Percentiles rank a stretch among this genome's conserved stretches.
Conservation (phyloP, 148 eudicot genomes). For the Chenopodium album region DNA sequence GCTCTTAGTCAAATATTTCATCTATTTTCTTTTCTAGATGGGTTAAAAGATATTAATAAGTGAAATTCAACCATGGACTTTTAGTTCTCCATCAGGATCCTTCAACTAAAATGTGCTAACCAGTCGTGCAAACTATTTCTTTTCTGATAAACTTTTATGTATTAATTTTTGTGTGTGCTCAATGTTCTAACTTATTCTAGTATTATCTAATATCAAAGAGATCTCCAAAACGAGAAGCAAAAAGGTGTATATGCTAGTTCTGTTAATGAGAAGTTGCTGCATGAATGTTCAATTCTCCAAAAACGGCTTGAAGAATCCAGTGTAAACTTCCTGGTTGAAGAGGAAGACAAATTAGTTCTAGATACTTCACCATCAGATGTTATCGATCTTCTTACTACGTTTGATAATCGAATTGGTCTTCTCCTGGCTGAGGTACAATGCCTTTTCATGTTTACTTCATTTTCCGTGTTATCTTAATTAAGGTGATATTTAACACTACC, state of each 20-base stretch:
- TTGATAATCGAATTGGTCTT: slow-evolving; percentile 68
- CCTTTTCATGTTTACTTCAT: background rate
- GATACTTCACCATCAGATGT: slow-evolving; percentile 63
- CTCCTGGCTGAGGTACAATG: slow-evolving; percentile 73
- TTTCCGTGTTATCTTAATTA: background rate
- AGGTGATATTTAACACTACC: background rate
- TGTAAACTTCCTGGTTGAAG: slow-evolving; percentile 47
- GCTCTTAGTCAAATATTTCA: background rate
- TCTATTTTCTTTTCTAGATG: background rate
- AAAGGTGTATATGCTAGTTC: slow-evolving; percentile 41
- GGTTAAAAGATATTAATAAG: background rate
- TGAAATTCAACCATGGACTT: background rate
- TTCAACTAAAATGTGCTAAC: background rate
- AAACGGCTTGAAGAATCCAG: slow-evolving; percentile 73
- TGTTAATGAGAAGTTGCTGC: slow-evolving; percentile 56
- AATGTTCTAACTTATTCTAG: slow-evolving; percentile 7
- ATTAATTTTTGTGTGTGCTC: background rate
- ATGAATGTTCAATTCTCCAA: slow-evolving; percentile 62
- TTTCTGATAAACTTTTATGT: background rate
- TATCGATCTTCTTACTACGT: slow-evolving; percentile 51
- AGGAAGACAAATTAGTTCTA: slow-evolving; percentile 55
- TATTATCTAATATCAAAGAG: slow-evolving; percentile 30
- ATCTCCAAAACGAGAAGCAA: slow-evolving; percentile 48
- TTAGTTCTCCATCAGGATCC: background rate
- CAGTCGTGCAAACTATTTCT: background rate